Conservation (phyloP, 2,329 filamentous ascomycete genomes). For the Penicillium expansum region DNA sequence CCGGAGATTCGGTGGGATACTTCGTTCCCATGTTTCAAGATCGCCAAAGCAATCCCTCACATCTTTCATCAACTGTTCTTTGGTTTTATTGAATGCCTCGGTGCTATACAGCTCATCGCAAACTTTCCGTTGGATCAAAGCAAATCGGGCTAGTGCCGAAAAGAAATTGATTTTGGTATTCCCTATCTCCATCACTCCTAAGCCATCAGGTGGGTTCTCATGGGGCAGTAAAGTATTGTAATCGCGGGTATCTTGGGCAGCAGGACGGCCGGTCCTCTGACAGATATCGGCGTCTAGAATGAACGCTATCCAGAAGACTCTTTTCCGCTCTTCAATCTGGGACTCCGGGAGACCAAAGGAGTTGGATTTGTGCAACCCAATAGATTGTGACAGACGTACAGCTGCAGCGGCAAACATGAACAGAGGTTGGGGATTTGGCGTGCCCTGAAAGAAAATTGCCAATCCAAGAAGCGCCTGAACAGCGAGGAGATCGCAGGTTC, state of each 20-base stretch:
- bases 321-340: constrained; percentile 17
- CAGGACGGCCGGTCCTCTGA: constrained; percentile 19
- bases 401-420: constrained; percentile 23
- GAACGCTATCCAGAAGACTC: constrained; percentile 24
- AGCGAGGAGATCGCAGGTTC: constrained; percentile 16
- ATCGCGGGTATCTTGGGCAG: constrained; percentile 17
- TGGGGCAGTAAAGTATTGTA: constrained; percentile 16
- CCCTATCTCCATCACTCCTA: constrained; percentile 10
- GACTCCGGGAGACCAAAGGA: constrained; percentile 8
- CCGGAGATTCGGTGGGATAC: constrained; percentile 2
- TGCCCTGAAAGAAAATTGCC: constrained; percentile 24
- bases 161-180: constrained; percentile 15
- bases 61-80: not conserved
- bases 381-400: constrained; percentile 23
- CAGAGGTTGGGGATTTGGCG: constrained; percentile 22
- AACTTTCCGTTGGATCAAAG: constrained; percentile 14
- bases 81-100: not conserved
- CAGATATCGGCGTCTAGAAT: constrained; percentile 26
- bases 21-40: constrained; percentile 13
- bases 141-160: constrained; percentile 12
- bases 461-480: constrained; percentile 21
- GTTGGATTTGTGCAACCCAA: constrained; percentile 21
- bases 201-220: constrained; percentile 7
- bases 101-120: constrained; percentile 14
- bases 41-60: constrained; percentile 12